Evolutionary conservation across 129 eudicot genomes (phyloP).

Genomic region (Tanacetum coccineum): DNA sequence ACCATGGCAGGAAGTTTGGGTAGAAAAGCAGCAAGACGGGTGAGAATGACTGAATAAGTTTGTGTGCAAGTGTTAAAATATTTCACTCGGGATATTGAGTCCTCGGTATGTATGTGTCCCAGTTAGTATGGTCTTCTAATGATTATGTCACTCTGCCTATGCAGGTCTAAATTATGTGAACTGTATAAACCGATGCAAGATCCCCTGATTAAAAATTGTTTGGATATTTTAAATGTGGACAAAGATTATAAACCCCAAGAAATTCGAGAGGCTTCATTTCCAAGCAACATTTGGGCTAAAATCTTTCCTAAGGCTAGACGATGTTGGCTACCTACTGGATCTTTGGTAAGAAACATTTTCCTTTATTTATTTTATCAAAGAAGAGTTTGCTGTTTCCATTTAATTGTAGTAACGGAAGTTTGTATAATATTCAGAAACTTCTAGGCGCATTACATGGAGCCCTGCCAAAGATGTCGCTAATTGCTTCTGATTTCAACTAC

Average conservation of each 20-base stretch:
- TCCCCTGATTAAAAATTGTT: constrained; percentile 59
- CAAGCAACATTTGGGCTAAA: constrained; percentile 60
- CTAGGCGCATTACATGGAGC: constrained; percentile 77
- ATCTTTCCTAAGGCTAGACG: constrained; percentile 71
- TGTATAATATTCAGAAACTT: constrained; percentile 57
- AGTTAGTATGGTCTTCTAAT: no score
- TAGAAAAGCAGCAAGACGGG: no score
- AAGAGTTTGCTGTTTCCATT: constrained; percentile 12
- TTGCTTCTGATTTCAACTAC: no score
- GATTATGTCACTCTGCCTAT: no score
- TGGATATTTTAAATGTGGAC: constrained; percentile 61
- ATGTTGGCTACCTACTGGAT: constrained; percentile 97
- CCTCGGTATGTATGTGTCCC: no score
- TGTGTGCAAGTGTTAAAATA: no score
- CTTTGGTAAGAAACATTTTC: constrained; percentile 43
- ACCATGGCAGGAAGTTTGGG: no score
- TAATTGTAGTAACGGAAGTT: constrained; percentile 14
- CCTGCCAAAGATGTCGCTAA: constrained; percentile 94
- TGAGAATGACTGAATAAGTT: no score
- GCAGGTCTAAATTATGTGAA: constrained; percentile 37
- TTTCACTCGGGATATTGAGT: no score
- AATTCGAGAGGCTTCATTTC: constrained; percentile 32
- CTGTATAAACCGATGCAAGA: constrained; percentile 77
- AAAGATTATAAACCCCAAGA: constrained; percentile 45
- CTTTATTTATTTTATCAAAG: not conserved